Percentiles rank a stretch among this genome's conserved stretches.
These are phyloP conservation scores for Boletales sp. DNA, from an alignment of 768 basidiomycete species.

Conservation along the genomic window DNA sequence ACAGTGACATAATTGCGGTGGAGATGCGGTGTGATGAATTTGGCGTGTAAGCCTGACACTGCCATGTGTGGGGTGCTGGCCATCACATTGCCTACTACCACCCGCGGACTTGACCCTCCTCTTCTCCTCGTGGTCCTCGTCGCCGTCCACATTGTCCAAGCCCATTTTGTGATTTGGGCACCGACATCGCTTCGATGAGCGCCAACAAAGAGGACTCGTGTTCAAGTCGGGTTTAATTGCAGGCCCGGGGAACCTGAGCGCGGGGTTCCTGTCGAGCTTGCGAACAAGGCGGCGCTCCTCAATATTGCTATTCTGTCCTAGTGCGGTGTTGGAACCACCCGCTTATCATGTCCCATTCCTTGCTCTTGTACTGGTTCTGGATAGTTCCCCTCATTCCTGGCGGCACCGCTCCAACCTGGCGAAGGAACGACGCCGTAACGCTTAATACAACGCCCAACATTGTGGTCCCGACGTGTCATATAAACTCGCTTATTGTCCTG, in stretches of 20 bases:
- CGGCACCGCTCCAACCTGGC: conserved; percentile 11
- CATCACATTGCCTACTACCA: no score
- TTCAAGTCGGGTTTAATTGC: conserved; percentile 1
- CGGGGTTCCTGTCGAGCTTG: neutral
- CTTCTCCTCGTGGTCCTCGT: neutral
- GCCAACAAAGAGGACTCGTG: neutral
- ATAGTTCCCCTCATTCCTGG: neutral
- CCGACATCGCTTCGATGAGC: neutral
- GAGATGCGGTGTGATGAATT: conserved; percentile 9
- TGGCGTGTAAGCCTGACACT: conserved; percentile 1
- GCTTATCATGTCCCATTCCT: conserved; percentile 3
- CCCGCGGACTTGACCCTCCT: no score
- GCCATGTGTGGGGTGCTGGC: no score
- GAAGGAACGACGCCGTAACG: neutral
- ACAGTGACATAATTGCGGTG: neutral
- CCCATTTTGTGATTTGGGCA: neutral
- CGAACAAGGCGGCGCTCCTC: conserved; percentile 6
- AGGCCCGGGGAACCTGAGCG: no score
- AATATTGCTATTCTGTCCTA: neutral
- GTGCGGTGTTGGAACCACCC: conserved; percentile 16
- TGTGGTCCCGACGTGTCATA: conserved; percentile 14
- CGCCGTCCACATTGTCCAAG: neutral
- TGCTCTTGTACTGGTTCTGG: conserved; percentile 1
- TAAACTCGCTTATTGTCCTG: conserved; percentile 18
- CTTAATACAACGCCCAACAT: conserved; percentile 1